A percentile compares a stretch with the other conserved stretches of the same genome.
Evolutionary conservation across 73 alveolate species (phyloP).

Genomic region (Paramecium sonneborni): DNA sequence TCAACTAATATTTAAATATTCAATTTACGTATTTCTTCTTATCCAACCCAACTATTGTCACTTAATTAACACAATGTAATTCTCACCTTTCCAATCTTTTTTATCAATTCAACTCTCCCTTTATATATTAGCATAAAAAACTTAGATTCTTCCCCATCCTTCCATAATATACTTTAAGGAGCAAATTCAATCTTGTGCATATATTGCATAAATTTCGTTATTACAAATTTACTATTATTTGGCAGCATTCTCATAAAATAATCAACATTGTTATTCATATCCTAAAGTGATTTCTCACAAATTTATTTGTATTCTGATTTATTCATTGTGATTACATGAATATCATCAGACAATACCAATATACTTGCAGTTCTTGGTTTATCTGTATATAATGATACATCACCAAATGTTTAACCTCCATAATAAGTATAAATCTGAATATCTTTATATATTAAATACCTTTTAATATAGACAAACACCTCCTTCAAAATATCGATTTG

Average conservation of each 20-base stretch:
- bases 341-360: not conserved
- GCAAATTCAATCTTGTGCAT: not conserved
- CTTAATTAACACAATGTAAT: conserved; percentile 27
- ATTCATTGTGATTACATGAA: conserved; percentile 5
- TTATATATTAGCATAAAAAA: not conserved
- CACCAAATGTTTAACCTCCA: conserved; percentile 45
- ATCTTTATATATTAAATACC: not conserved
- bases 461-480: not conserved
- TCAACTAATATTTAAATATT: not conserved
- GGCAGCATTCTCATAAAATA: conserved; percentile 49
- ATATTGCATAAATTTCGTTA: conserved; percentile 1
- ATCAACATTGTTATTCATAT: conserved; percentile 19
- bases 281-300: conserved; percentile 44
- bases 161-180: conserved; percentile 33
- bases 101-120: conserved; percentile 40
- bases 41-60: conserved; percentile 38
- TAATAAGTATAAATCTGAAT: not conserved
- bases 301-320: not conserved
- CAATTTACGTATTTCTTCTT: not conserved
- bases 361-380: conserved; percentile 51
- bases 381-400: conserved; percentile 36
- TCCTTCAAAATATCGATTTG: not conserved
- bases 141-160: conserved; percentile 46
- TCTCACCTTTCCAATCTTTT: not conserved
- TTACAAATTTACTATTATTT: not conserved